Percentiles rank a stretch among this genome's conserved stretches.
These are phyloP conservation scores for Heritiera fomes DNA, from an alignment of 345 rosid species.

Conservation along the genomic window DNA sequence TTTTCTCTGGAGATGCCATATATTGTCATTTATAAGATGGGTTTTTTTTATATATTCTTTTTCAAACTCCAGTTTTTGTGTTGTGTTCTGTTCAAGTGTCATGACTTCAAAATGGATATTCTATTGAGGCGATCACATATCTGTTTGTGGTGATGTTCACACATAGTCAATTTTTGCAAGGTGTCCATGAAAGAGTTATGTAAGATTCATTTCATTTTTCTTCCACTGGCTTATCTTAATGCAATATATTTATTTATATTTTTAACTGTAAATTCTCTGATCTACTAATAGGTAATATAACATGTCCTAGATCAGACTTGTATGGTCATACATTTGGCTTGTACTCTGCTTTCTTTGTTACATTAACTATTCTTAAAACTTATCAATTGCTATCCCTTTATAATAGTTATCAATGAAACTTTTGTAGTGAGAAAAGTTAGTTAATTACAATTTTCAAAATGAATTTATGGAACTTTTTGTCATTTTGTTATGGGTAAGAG, in stretches of 20 bases:
- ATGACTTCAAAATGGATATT: no score
- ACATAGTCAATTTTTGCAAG: no score
- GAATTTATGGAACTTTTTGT: conserved; percentile 99
- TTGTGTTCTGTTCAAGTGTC: no score
- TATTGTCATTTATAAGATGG: no score
- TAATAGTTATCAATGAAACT: conserved; percentile 96
- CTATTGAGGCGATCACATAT: no score
- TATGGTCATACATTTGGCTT: conserved; percentile 98
- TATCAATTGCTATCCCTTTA: conserved; percentile 92
- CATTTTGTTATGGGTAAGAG: conserved; percentile 95
- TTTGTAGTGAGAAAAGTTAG: conserved; percentile 91
- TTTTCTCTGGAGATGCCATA: no score
- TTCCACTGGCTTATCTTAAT: conserved; percentile 23
- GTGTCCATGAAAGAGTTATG: conserved; percentile 17
- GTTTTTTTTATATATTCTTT: no score
- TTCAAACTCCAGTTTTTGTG: no score
- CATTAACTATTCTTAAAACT: conserved; percentile 96
- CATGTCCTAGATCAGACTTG: conserved; percentile 98
- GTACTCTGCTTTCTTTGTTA: conserved; percentile 95
- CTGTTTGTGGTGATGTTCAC: no score
- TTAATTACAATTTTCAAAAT: conserved; percentile 31
- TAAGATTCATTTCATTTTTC: conserved; percentile 39
- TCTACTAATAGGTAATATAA: conserved; percentile 80
- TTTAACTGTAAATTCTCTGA: conserved; percentile 16
- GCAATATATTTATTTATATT: conserved; percentile 29